Conservation (phyloP, 1,284 basidiomycete genomes). For the Singerocomus inundabilis region DNA sequence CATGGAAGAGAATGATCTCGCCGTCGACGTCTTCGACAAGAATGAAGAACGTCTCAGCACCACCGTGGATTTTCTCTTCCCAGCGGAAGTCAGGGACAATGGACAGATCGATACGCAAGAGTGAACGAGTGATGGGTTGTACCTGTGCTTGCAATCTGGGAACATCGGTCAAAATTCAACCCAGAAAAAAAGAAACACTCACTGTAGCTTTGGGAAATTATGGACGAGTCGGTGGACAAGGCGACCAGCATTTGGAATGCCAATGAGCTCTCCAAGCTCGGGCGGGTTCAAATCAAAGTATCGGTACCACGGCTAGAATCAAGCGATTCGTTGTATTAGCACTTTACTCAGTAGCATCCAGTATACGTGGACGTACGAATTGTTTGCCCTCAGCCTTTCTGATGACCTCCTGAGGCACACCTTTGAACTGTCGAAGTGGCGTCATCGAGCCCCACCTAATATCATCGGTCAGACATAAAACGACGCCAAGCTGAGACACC, state of each 20-base stretch:
- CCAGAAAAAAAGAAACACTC: conserved; percentile 32
- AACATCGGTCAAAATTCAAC: neutral
- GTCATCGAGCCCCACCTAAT: conserved; percentile 96
- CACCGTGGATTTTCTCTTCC: conserved; percentile 93
- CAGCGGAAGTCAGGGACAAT: conserved; percentile 96
- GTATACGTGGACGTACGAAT: conserved; percentile 59
- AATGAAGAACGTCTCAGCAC: conserved; percentile 88
- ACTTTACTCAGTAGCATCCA: neutral
- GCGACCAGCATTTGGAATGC: conserved; percentile 88
- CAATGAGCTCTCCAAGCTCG: conserved; percentile 92
- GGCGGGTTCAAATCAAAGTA: conserved; percentile 88
- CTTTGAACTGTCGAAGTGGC: conserved; percentile 92
- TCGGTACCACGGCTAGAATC: conserved; percentile 85
- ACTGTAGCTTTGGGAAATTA: conserved; percentile 94
- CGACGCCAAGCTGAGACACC: neutral
- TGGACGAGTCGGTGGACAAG: conserved; percentile 95
- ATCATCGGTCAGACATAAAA: conserved; percentile 1
- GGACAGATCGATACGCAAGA: conserved; percentile 85
- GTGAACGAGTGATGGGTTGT: conserved; percentile 87
- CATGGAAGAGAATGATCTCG: conserved; percentile 92
- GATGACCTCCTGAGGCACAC: conserved; percentile 84
- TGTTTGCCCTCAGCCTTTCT: conserved; percentile 96
- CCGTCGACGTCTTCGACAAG: conserved; percentile 97
- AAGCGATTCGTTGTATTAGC: conserved; percentile 1
- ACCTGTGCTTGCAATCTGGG: conserved; percentile 86